Base-by-base conservation (phyloP, 768 basidiomycete genomes). In the Leccinum ochraceum region DNA sequence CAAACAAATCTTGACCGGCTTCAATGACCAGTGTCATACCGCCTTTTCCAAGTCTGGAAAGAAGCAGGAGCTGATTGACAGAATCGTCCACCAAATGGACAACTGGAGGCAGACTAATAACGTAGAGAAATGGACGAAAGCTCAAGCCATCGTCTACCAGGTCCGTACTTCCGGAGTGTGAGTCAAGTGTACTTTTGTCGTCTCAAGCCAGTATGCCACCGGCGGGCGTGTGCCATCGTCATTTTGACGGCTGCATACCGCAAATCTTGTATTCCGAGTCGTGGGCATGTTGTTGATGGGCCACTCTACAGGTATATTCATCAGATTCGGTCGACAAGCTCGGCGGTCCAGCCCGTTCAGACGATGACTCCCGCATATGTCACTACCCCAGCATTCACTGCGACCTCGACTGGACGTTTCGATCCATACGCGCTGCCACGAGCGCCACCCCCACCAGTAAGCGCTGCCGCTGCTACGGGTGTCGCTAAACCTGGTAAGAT, bases 11-110 rank as follows among this genome's bases (percentile, higher is more conserved):
- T 79, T 94, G 59, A 74, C 79, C 42, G 88, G 87, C 26, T 80
- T 94, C 66, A 92, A 92, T 77, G 89, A 90, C 39, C 87, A 92
- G 72, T 92, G 91, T 69, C 76, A 77, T 56, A 83, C 84, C 4
- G 80, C 82, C 66, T 77, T 92, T 30, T 78, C 83, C 57, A 92
- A 90, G 74, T 81, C 89, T 11, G 92, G 92, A 28, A 93, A 90
- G 78, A 94, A 94, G 71, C 89, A 92, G 67, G 93, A 94, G 36
- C 82, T 94, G 52, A 92, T 93, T 70, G 89, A 92, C 71, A 82
- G 90, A 62, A 87, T 94, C 62, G 74, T 83, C 50, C 65, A 67
- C 8, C 77, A 81, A 62, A 74, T 94, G 66, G 86, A 89, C 61
- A 60, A 67, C 55, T 92, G 89, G 87, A 82, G 82, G 69, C 71